Evolutionary conservation across 2,329 filamentous ascomycete species (phyloP), one percentile per base, ranked within the genome.

Genomic region (Microcera coccophila): DNA sequence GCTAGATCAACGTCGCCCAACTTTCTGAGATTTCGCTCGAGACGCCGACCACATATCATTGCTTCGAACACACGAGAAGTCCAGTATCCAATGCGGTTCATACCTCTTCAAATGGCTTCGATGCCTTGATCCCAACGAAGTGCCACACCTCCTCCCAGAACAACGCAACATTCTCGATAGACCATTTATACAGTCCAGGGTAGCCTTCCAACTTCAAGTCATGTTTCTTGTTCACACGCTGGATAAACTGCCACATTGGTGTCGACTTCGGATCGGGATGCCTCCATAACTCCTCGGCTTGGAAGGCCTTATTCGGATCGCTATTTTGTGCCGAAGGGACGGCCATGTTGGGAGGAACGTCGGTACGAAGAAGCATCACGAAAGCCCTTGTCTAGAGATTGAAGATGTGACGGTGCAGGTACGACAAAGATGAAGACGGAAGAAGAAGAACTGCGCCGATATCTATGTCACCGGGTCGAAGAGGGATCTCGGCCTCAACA

Each of bases 131-230:
- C 33, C 85, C 85, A 3, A 86, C 86, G 65, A 85, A 90, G 32
- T 86, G 73, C 90, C 90, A 96, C 9, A 89, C 78, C 42, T 90
- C 84, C 38, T 78, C 81, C 91, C 91, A 97, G 64, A 96, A 95
- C 2, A 75, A 70, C 18, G 81, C 75, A 7, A 89, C 75, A 54
- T 91, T 74, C 7, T 84, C 78, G 50, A 93, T 76, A 52, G 89
- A 95, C 91, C 91, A 97, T 61, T 78, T 70, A 69, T 91, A 86
- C 8, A 97, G 76, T n/a, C 80, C 80, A 16, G 82, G 69, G 60
- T 95, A 95, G 49, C 74, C 79, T 15, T 73, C 62, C 36, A 93
- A 71, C 17, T 71, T 62, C 42, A 89, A 64, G 10, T 70, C 66
- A 59, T 90, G 78, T 56, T 84, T 85, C 48, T 76, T 62, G 64